These are phyloP conservation scores for Aureoboletus auriporus DNA, from an alignment of 768 basidiomycete genomes.

Conservation along the genomic window DNA sequence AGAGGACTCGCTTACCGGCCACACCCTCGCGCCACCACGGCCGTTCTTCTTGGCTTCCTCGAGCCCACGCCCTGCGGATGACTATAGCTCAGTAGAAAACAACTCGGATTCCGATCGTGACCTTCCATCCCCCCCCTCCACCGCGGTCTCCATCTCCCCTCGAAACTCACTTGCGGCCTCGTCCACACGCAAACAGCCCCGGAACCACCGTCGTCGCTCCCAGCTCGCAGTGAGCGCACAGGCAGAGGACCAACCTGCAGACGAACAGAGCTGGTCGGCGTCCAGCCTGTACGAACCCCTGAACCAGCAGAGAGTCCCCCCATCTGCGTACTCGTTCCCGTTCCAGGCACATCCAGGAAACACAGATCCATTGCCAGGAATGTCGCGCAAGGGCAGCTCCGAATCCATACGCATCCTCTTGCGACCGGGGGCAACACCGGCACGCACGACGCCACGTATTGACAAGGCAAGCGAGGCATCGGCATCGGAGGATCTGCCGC, in stretches of 20 bases:
- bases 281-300: slow-evolving; percentile 8
- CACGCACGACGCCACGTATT: slow-evolving; percentile 17
- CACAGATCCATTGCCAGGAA: slow-evolving; percentile 53
- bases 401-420: slow-evolving; percentile 33
- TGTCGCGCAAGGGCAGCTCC: slow-evolving; percentile 42
- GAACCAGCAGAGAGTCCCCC: slow-evolving; percentile 29
- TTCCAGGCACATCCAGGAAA: slow-evolving; percentile 66
- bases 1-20: slow-evolving; percentile 21
- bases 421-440: slow-evolving; percentile 21
- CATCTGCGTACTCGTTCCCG: slow-evolving; percentile 42
- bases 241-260: slow-evolving; percentile 6
- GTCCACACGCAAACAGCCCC: slow-evolving; percentile 15
- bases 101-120: slow-evolving; percentile 30
- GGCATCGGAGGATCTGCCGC: slow-evolving; percentile 25
- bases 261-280: slow-evolving; percentile 17
- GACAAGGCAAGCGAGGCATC: slow-evolving; percentile 13
- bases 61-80: slow-evolving; percentile 11
- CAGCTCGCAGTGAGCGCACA: slow-evolving; percentile 21
- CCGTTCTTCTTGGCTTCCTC: slow-evolving; percentile 34
- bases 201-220: slow-evolving; percentile 23
- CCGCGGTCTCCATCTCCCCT: slow-evolving; percentile 7
- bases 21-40: slow-evolving; percentile 24
- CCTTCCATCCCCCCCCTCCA: slow-evolving; percentile 13
- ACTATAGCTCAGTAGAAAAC: slow-evolving; percentile 21
- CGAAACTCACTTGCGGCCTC: slow-evolving; percentile 11